Evolutionary conservation across 176 grass and related monocot species (phyloP).

Genomic region (Triticum aestivum): IWGSC_CS_RefSeq_v2.1 NC_057808.1:492941517-492942016

Average conservation of each 20-base stretch:
- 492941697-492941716: slow-evolving; percentile 12
- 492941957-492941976: slow-evolving; percentile 94
- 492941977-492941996: slow-evolving; percentile 95
- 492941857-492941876: slow-evolving; percentile 54
- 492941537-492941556: slow-evolving; percentile 31
- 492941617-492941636: slow-evolving; percentile 31
- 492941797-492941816: slow-evolving; percentile 41
- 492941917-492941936: slow-evolving; percentile 74
- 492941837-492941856: slow-evolving; percentile 49
- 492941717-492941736: slow-evolving; percentile 23
- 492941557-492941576: slow-evolving; percentile 40
- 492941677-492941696: slow-evolving; percentile 7
- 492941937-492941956: slow-evolving; percentile 97
- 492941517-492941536: slow-evolving; percentile 37
- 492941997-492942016: slow-evolving; percentile 78
- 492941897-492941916: slow-evolving; percentile 35
- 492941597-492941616: slow-evolving; percentile 31
- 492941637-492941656: slow-evolving; percentile 13
- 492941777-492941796: background rate
- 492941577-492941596: slow-evolving; percentile 32
- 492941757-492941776: slow-evolving; percentile 3
- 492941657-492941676: slow-evolving; percentile 1
- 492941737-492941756: background rate
- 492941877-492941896: slow-evolving; percentile 15
- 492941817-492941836: slow-evolving; percentile 67